These are phyloP conservation scores for Magnaporthiopsis poae DNA, from an alignment of 2,329 filamentous ascomycete genomes.

Conservation along the genomic window DNA sequence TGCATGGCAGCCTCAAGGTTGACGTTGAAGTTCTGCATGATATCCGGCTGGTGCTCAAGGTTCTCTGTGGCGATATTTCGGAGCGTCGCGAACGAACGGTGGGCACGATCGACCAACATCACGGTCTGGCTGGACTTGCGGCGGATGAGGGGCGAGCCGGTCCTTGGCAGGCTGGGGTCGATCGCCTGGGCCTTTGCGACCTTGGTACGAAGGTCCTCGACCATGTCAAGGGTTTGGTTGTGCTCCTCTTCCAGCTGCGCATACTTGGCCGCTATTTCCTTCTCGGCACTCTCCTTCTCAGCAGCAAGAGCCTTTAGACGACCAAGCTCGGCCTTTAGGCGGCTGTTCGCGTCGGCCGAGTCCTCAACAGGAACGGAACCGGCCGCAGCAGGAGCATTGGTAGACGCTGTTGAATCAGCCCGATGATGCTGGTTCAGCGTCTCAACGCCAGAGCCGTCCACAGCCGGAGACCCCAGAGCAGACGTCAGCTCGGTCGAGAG, in stretches of 20 bases:
- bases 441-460: constrained; percentile 54
- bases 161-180: constrained; percentile 51
- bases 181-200: constrained; percentile 64
- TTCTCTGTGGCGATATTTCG: constrained; percentile 81
- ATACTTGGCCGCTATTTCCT: constrained; percentile 66
- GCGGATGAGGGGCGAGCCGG: constrained; percentile 69
- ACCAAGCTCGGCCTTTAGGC: constrained; percentile 55
- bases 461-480: constrained; percentile 64
- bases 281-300: constrained; percentile 69
- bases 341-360: neutral
- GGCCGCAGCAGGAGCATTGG: neutral
- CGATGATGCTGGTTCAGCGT: constrained; percentile 36
- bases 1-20: constrained; percentile 88
- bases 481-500: constrained; percentile 90
- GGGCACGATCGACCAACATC: constrained; percentile 78
- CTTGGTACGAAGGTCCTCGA: constrained; percentile 85
- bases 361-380: constrained; percentile 1
- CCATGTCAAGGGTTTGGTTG: constrained; percentile 68
- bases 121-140: constrained; percentile 88
- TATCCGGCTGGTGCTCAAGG: constrained; percentile 71
- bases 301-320: constrained; percentile 58
- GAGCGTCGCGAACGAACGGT: constrained; percentile 80
- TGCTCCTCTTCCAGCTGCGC: constrained; percentile 75
- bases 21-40: constrained; percentile 83
- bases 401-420: neutral